Base-by-base conservation (phyloP, 106 monocot species). In the Iris macrosiphon region DNA sequence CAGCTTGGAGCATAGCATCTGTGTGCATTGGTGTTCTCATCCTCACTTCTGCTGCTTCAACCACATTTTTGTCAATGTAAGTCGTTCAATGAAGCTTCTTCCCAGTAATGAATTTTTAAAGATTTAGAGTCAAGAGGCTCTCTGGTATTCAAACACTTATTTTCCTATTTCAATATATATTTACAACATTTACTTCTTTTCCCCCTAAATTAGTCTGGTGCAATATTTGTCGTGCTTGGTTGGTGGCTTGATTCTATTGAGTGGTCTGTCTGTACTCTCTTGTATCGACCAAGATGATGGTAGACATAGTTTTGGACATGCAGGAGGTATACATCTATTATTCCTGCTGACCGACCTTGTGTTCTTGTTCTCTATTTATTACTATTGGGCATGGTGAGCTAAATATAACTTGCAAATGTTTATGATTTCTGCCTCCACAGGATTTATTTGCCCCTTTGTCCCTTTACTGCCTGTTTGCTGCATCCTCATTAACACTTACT, bases 281-380 rank as follows among this genome's bases (percentile, higher is more conserved):
- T 89, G 67, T 69, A 82, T 89, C 10, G 79, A 95, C 39, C 88
- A 95, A 79, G 94, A 95, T 58, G 73, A 85, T 63, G 89, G 76
- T 13, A 50, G 81, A 18, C 94, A 95, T 49, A 85, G 70, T 61
- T 95, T 95, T 54, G 94, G 94, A 27, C 79, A 74, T 40, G 8
- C 94, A 22, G 94, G 94, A 85, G 94, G 89, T 84, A n/a, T n/a
- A n/a, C n/a, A n/a, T n/a, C n/a, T n/a, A n/a, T n/a, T n/a, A n/a
- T n/a, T n/a, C n/a, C n/a, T n/a, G n/a, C n/a, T n/a, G n/a, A n/a
- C n/a, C n/a, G n/a, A n/a, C n/a, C n/a, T n/a, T n/a, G n/a, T n/a
- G n/a, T n/a, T n/a, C n/a, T n/a, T n/a, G n/a, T n/a, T n/a, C n/a
- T n/a, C n/a, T n/a, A n/a, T n/a, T n/a, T n/a, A n/a, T n/a, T n/a